phyloP scores from a whole-genome alignment of 495 filamentous ascomycete species.

The Podospora comata region DNA sequence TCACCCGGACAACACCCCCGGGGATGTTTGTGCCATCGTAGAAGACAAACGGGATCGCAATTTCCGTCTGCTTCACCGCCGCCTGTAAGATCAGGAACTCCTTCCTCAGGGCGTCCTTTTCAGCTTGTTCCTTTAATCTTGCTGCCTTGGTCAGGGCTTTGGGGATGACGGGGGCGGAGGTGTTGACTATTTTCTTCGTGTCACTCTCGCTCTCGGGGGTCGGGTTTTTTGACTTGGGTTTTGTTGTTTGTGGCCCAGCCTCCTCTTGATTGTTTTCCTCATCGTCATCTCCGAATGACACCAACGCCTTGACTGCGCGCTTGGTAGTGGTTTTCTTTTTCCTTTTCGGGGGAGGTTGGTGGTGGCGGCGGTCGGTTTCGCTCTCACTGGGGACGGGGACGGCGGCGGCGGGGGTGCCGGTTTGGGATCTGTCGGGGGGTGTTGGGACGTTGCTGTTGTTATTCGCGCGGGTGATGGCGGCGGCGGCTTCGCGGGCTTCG shows the following conservation, averaged over 20 bases:
- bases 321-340: conserved; percentile 34
- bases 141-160: conserved; percentile 84
- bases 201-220: conserved; percentile 1
- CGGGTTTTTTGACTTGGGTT: conserved; percentile 6
- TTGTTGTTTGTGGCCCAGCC: conserved; percentile 38
- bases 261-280: conserved; percentile 32
- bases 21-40: conserved; percentile 98
- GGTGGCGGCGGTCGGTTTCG: conserved; percentile 48
- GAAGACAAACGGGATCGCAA: conserved; percentile 92
- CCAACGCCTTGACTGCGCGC: conserved; percentile 34
- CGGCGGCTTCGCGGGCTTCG: conserved; percentile 65
- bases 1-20: conserved; percentile 74
- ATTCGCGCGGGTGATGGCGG: conserved; percentile 37
- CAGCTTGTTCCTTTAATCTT: conserved; percentile 72
- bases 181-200: conserved; percentile 48
- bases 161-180: conserved; percentile 64
- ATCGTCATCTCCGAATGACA: conserved; percentile 45
- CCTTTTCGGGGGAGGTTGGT: conserved; percentile 24
- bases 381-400: conserved; percentile 25
- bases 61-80: conserved; percentile 82
- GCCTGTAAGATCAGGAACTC: conserved; percentile 84
- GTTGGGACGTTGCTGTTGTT: conserved; percentile 9
- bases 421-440: conserved; percentile 40
- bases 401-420: conserved; percentile 39
- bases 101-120: conserved; percentile 76